Evolutionary conservation across 345 rosid genomes (phyloP), one percentile per base, ranked within the genome.

Genomic region (Xanthoceras sorbifolium): DNA sequence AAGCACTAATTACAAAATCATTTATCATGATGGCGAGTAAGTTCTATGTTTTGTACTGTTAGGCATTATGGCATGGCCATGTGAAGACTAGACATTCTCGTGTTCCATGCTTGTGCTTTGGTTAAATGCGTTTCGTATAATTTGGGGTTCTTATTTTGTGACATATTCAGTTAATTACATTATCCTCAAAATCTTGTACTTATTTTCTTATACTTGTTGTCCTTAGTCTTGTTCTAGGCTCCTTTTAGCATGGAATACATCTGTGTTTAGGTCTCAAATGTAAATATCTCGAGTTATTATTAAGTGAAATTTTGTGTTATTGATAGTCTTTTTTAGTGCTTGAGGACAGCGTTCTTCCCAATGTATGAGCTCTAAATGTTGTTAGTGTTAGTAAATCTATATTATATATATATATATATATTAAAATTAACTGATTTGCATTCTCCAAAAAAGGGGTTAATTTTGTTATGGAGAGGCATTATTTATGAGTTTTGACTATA

Each of bases 401-500:
- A 20, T 57, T 23, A 57, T 57, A 20, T 6, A n/a, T 57, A n/a
- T 57, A n/a, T 23, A 57, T 57, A 20, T 6, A n/a, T 57, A n/a
- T 57, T 22, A 1, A 57, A 22, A 10, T 7, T 6, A 57, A 20
- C 28, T 57, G 61, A 55, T 55, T 55, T 42, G 46, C 10, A 42
- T 42, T 42, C 12, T 42, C 46, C 46, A 42, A 42, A 42, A 42
- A 42, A 42, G 9, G 46, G 46, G 46, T 42, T 42, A 42, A 42
- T 42, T 11, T 42, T 11, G 46, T 42, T 42, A 42, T 42, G 7
- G 25, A 57, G 25, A n/a, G 25, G 28, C 28, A 57, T 1, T 57
- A 46, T 69, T 28, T 48, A 48, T 6, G 25, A 48, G 60, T n/a
- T 71, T 71, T 71, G 61, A 69, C 73, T 10, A 57, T 54, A 11